These are phyloP conservation scores for Oryza australiensis DNA, from an alignment of 176 grass and related monocot genomes.

Conservation along the genomic window DNA sequence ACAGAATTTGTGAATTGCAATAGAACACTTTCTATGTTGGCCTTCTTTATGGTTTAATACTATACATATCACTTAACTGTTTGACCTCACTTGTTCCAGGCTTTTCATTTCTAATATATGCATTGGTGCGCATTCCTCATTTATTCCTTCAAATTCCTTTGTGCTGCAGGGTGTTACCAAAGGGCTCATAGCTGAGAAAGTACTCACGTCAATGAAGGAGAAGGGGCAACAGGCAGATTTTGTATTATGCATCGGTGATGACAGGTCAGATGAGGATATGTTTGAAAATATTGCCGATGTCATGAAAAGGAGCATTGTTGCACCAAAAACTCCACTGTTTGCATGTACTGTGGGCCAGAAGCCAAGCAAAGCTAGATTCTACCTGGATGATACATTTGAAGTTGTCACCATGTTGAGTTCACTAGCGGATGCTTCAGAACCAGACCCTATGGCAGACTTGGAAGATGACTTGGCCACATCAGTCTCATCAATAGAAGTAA, in stretches of 20 bases:
- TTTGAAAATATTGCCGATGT: constrained; percentile 76
- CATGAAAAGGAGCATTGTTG: constrained; percentile 60
- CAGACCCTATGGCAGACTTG: constrained; percentile 20
- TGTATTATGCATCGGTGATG: constrained; percentile 81
- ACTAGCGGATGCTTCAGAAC: constrained; percentile 68
- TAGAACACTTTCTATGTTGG: not conserved
- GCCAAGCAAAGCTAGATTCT: constrained; percentile 88
- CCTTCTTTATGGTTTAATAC: not conserved
- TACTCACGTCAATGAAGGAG: constrained; percentile 67
- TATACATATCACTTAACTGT: not conserved
- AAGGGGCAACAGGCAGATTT: constrained; percentile 68
- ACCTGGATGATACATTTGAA: constrained; percentile 80
- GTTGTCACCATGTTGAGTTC: constrained; percentile 73
- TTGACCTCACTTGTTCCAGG: not conserved
- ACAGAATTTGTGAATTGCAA: not conserved
- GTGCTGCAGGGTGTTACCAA: constrained; percentile 72
- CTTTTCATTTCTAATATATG: constrained; percentile 12
- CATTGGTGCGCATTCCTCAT: not conserved
- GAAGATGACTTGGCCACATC: constrained; percentile 39
- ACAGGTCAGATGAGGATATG: constrained; percentile 94
- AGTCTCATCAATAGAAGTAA: constrained; percentile 34
- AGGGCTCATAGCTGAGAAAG: constrained; percentile 78
- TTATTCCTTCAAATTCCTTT: not conserved
- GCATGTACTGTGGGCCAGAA: constrained; percentile 91
- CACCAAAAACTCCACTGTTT: constrained; percentile 59